Conservation (phyloP, 2,329 filamentous ascomycete species). For the Endoconidiophora polonica region DNA sequence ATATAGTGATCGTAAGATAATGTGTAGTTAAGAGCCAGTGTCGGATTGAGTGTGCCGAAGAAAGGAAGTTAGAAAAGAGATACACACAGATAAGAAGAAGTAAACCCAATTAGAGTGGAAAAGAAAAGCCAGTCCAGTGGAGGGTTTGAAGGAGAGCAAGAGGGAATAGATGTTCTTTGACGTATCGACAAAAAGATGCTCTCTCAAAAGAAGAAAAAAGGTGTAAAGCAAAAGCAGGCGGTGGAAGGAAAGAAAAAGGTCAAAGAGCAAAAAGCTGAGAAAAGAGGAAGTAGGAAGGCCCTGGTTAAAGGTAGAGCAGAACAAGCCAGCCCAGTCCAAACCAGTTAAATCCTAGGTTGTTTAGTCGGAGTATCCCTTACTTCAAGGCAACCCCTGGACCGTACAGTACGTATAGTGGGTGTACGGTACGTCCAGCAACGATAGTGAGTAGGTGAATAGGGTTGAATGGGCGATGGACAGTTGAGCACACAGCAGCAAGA, state of each 20-base stretch:
- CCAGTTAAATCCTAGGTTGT: conserved; percentile 9
- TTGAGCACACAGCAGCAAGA: background rate
- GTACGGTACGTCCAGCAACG: conserved; percentile 3
- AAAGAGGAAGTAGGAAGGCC: conserved; percentile 10
- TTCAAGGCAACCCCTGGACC: conserved; percentile 8
- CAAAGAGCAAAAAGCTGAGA: conserved; percentile 11
- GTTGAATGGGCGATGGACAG: background rate
- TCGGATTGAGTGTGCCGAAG: background rate
- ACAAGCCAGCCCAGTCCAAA: conserved; percentile 10
- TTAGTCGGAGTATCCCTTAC: conserved; percentile 9
- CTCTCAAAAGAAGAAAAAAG: background rate
- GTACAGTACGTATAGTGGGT: conserved; percentile 6
- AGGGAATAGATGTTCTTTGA: conserved; percentile 3
- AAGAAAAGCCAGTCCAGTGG: background rate
- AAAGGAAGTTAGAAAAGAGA: background rate
- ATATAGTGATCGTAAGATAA: background rate
- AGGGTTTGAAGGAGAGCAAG: background rate
- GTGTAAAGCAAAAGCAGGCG: background rate
- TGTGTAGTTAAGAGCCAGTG: background rate
- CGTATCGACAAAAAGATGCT: background rate
- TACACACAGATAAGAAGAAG: background rate
- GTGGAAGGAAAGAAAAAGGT: conserved; percentile 13
- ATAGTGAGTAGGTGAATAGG: background rate
- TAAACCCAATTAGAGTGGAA: background rate
- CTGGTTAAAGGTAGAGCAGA: conserved; percentile 7